Evolutionary conservation across 805 yeast genomes (phyloP).

Genomic region (Lachancea sp.): DNA sequence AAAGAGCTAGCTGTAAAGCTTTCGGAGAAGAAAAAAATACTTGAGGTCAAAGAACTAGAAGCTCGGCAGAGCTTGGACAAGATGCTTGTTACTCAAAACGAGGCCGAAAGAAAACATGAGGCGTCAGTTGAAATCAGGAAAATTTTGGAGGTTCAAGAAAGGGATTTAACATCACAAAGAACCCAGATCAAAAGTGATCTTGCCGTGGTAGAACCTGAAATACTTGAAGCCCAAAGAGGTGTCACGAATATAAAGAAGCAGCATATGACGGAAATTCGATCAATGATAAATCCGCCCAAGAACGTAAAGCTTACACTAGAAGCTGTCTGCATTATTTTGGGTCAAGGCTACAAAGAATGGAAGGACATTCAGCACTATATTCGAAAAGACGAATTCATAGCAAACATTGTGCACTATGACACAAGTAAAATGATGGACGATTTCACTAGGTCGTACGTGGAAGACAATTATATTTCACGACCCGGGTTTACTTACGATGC

Average conservation of each 20-base stretch:
- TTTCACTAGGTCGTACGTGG: slow-evolving; percentile 51
- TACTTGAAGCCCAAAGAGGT: slow-evolving; percentile 75
- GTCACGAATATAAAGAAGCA: slow-evolving; percentile 92
- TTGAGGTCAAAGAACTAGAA: slow-evolving; percentile 54
- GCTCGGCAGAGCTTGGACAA: slow-evolving; percentile 65
- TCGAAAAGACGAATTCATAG: slow-evolving; percentile 79
- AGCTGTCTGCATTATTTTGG: slow-evolving; percentile 78
- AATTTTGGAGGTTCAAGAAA: slow-evolving; percentile 62
- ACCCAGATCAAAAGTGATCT: slow-evolving; percentile 54
- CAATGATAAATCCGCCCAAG: slow-evolving; percentile 87
- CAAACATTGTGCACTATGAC: slow-evolving; percentile 71
- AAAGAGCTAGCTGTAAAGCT: slow-evolving; percentile 50
- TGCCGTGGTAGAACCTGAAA: slow-evolving; percentile 77
- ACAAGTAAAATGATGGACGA: slow-evolving; percentile 51
- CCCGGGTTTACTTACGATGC: slow-evolving; percentile 63
- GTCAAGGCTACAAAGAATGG: slow-evolving; percentile 64
- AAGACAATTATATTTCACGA: slow-evolving; percentile 50
- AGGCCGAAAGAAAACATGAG: slow-evolving; percentile 84
- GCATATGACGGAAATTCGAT: slow-evolving; percentile 80
- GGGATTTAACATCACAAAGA: slow-evolving; percentile 49
- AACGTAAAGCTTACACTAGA: slow-evolving; percentile 81
- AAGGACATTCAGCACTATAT: slow-evolving; percentile 76
- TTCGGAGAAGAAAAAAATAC: slow-evolving; percentile 43
- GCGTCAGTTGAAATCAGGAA: slow-evolving; percentile 72
- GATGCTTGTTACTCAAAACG: slow-evolving; percentile 81